Percentiles rank a stretch among this genome's conserved stretches.
Conservation (phyloP, 2,329 filamentous ascomycete species). For the Paecilomyces formosus region DNA sequence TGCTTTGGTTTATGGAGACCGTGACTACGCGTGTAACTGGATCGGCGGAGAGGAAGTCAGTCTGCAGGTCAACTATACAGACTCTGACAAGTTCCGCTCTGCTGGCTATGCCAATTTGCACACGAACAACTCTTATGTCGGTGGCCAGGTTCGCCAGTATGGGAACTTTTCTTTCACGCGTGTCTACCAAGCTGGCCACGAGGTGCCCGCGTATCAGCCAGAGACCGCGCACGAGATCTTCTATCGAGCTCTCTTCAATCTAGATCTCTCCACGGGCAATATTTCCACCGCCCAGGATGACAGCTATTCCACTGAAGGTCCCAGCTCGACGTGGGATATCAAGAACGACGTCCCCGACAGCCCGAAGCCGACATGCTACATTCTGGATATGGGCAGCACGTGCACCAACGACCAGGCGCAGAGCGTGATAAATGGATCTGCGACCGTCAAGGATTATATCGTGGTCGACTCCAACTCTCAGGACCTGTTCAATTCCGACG, state of each 20-base stretch:
- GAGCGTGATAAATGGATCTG: constrained; percentile 38
- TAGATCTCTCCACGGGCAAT: constrained; percentile 50
- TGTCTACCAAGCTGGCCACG: constrained; percentile 42
- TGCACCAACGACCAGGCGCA: constrained; percentile 38
- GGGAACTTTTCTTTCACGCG: constrained; percentile 44
- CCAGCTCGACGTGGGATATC: constrained; percentile 34
- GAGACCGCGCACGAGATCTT: constrained; percentile 50
- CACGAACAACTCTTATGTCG: constrained; percentile 37
- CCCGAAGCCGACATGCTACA: constrained; percentile 39
- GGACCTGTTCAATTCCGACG: background rate
- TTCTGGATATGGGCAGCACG: constrained; percentile 27
- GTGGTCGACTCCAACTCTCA: constrained; percentile 24
- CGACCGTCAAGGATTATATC: constrained; percentile 40
- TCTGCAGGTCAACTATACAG: constrained; percentile 41
- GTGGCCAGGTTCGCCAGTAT: constrained; percentile 40
- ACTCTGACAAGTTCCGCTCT: constrained; percentile 36
- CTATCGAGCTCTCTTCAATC: constrained; percentile 42
- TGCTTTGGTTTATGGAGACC: constrained; percentile 51
- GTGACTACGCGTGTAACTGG: constrained; percentile 53
- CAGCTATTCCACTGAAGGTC: constrained; percentile 34
- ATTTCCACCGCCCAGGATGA: constrained; percentile 26
- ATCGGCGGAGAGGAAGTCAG: constrained; percentile 48
- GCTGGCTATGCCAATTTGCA: constrained; percentile 44
- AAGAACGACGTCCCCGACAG: constrained; percentile 37
- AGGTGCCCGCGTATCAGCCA: constrained; percentile 47